Conservation (phyloP, 176 grass and related monocot species). For the Microstegium vimineum region DNA sequence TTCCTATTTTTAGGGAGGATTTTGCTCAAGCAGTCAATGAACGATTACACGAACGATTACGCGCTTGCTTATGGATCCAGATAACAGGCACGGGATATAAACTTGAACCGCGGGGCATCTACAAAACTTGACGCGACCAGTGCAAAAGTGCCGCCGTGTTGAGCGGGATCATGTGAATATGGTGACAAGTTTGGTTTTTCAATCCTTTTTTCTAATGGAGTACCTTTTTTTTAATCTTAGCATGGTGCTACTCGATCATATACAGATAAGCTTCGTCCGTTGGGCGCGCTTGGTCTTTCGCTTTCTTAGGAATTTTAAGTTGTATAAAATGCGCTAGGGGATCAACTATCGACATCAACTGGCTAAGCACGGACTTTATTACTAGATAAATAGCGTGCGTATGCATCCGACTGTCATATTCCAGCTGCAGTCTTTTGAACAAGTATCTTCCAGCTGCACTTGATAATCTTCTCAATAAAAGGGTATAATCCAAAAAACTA, state of each 20-base stretch:
- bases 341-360: not conserved
- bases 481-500: no score
- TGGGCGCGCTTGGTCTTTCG: no score
- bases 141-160: not conserved
- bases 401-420: not conserved
- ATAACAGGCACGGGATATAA: not conserved
- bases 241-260: not conserved
- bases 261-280: not conserved
- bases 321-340: no score
- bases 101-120: not conserved
- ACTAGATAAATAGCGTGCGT: not conserved
- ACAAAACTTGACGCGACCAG: not conserved
- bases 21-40: no score
- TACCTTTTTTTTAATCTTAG: not conserved
- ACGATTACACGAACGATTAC: no score
- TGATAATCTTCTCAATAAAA: not conserved
- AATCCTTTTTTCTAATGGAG: not conserved
- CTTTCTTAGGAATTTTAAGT: no score
- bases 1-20: no score
- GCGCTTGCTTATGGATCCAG: not conserved
- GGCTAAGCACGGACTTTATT: not conserved
- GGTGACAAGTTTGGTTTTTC: not conserved
- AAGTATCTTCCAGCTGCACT: no score
- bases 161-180: slow-evolving; percentile 6
- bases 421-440: no score